Base-by-base conservation (phyloP, 2,329 filamentous ascomycete genomes). In the Penicillium sp. region DNA sequence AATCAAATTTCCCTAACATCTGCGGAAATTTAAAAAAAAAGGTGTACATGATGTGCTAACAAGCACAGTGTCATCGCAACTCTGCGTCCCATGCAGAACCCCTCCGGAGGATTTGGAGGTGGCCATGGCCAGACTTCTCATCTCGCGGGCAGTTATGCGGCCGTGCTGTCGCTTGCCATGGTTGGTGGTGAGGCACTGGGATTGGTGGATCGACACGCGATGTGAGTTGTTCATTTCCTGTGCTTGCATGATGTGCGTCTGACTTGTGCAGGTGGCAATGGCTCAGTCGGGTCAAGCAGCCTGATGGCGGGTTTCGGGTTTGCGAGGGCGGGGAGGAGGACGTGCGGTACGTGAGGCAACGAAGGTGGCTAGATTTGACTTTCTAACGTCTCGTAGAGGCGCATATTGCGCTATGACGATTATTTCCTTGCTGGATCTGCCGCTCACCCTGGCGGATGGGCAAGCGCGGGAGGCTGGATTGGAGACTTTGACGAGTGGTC, bases 101-200 rank as follows among this genome's bases (percentile, higher is more conserved):
- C 80, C 21, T 81, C 81, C 14, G 94, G 94, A 47, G 94, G 94
- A 2, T 96, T 96, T 71, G 94, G 92, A 49, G 94, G 93, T 59
- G 92, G 94, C n/a, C 89, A 92, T 72, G 92, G 93, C 27, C 94
- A 97, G 71, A 81, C 85, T 62, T 92, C 91, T 49, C 94, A 99
- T 75, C 83, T 94, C 63, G 94, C 94, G 54, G 88, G 90, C 44
- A 91, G 90, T 1, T 99, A 97, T 80, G 92, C 92, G 45, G 83
- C 88, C 39, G 77, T 96, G 18, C 82, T 99, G 55, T 86, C 89
- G 43, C 79, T 99, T 48, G 85, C 88, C 22, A 83, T 92, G 58
- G 89, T 93, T 40, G 91, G 90, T 48, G 91, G 89, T 8, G 77
- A 89, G 53, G 84, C 85, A 40, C 90, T 91, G 69, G 82, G 87